Evolutionary conservation across 2,329 filamentous ascomycete species (phyloP), one percentile per base, ranked within the genome.

Genomic region (Aureobasidium sp.): DNA sequence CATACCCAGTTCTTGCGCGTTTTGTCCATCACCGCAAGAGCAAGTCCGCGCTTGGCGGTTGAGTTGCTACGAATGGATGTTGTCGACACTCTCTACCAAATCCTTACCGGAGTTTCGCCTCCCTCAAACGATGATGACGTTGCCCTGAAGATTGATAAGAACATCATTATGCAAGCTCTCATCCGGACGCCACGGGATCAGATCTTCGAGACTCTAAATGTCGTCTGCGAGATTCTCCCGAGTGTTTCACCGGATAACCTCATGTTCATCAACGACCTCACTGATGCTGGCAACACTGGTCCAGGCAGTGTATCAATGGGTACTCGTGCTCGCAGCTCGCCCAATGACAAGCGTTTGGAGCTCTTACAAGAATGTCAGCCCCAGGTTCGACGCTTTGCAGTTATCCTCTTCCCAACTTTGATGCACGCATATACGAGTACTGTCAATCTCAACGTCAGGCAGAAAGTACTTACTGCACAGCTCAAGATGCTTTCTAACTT

Each of bases 341-440:
- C 86, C 0, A 89, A 90, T 66, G 89, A 94, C 67, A 91, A 91
- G 75, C 85, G 93, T 44, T 77, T 96, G n/a, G 84, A 90, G 64
- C 79, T 96, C 6, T 78, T 99, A 36, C 83, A 89, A 67, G 84
- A 83, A n/a, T 97, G 92, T 79, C 91, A 91, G 70, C 77, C 86
- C 7, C 87, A 97, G 76, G 87, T 97, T 60, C 90, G 90, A 73
- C 88, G 93, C 42, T 99, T 99, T 72, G 90, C 92, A 1, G 84
- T 96, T 66, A 94, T 99, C 63, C 81, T 99, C 12, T 88, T 99
- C 66, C 94, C 94, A 0, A 99, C 94, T 2, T 79, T 99, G 65
- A 97, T 94, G 34, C 92, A 99, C 73, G 93, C 92, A 0, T 99
- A 96, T 71, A 97, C 94, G 12, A 97, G 94, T 74, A 99, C 94